Conservation (phyloP, 2,329 filamentous ascomycete species). For the Hymenoscyphus scutula region DNA sequence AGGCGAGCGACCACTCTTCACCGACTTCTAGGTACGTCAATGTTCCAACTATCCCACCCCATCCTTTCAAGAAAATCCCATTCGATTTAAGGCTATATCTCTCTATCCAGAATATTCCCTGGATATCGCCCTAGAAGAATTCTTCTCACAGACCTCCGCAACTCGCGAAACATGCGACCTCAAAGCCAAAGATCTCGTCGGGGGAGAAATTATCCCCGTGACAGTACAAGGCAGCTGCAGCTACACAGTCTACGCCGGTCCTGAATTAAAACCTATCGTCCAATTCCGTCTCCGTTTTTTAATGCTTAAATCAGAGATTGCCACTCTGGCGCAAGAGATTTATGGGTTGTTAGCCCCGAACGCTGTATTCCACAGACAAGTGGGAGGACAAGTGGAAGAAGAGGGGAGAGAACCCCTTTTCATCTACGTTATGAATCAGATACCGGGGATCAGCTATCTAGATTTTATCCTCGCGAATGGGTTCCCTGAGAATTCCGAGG, state of each 20-base stretch:
- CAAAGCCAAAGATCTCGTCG: slow-evolving; percentile 33
- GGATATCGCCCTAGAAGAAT: slow-evolving; percentile 29
- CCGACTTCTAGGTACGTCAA: too few relatives aligned
- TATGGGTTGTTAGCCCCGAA: slow-evolving; percentile 36
- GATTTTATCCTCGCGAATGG: slow-evolving; percentile 40
- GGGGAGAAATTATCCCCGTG: slow-evolving; percentile 37
- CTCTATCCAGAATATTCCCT: slow-evolving; percentile 23
- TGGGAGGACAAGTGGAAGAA: too few relatives aligned
- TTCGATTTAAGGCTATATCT: too few relatives aligned
- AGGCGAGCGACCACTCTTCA: too few relatives aligned
- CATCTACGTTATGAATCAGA: slow-evolving; percentile 40
- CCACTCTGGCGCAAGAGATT: slow-evolving; percentile 33
- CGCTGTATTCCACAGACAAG: slow-evolving; percentile 33
- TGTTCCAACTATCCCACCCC: too few relatives aligned
- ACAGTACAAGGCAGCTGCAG: slow-evolving; percentile 40
- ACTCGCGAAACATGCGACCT: slow-evolving; percentile 25
- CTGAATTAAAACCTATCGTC: slow-evolving; percentile 36
- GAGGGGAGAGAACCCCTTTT: slow-evolving; percentile 23
- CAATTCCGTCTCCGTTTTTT: slow-evolving; percentile 41
- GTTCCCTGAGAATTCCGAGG: slow-evolving; percentile 21
- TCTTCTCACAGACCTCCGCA: slow-evolving; percentile 33
- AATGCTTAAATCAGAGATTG: slow-evolving; percentile 36
- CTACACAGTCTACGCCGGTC: slow-evolving; percentile 42
- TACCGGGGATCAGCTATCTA: slow-evolving; percentile 39
- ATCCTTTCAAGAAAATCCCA: too few relatives aligned